Conservation (phyloP, 345 rosid genomes). For the Bruguiera parviflora region DNA sequence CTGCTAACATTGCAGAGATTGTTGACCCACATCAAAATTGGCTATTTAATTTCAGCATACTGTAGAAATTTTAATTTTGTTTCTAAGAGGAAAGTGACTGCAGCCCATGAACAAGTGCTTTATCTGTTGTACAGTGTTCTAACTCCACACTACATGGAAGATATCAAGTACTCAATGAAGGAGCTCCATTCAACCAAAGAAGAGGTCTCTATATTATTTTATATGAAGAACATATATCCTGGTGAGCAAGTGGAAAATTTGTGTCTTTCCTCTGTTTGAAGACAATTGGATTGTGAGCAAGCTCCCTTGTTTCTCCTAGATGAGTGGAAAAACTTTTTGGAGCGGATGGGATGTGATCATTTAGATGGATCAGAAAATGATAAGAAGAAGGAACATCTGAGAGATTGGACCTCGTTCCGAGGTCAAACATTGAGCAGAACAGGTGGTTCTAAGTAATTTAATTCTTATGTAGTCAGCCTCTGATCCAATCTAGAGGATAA, state of each 20-base stretch:
- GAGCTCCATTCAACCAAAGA: conserved; percentile 71
- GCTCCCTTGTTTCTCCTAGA: conserved; percentile 40
- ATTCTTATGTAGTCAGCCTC: conserved; percentile 1
- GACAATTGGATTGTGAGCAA: conserved; percentile 8
- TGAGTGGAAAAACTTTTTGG: conserved; percentile 90
- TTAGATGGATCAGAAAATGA: conserved; percentile 45
- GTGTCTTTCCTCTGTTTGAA: not conserved
- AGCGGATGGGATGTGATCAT: conserved; percentile 68
- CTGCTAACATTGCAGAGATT: no score
- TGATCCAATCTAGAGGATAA: not conserved
- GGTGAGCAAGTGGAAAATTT: conserved; percentile 37
- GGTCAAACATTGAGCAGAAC: conserved; percentile 96
- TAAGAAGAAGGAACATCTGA: conserved; percentile 57
- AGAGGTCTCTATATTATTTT: conserved; percentile 72
- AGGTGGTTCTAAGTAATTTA: conserved; percentile 41
- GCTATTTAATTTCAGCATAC: not conserved
- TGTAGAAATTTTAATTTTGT: not conserved
- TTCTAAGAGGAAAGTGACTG: not conserved
- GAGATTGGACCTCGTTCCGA: conserved; percentile 91
- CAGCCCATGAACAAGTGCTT: conserved; percentile 15
- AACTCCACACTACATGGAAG: conserved; percentile 91
- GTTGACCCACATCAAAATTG: no score
- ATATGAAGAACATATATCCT: conserved; percentile 85
- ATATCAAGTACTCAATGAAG: conserved; percentile 61
- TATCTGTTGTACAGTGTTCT: conserved; percentile 56